Conservation (phyloP, 1,139 yeast species). For the Geotrichum cucujoidarum region DNA sequence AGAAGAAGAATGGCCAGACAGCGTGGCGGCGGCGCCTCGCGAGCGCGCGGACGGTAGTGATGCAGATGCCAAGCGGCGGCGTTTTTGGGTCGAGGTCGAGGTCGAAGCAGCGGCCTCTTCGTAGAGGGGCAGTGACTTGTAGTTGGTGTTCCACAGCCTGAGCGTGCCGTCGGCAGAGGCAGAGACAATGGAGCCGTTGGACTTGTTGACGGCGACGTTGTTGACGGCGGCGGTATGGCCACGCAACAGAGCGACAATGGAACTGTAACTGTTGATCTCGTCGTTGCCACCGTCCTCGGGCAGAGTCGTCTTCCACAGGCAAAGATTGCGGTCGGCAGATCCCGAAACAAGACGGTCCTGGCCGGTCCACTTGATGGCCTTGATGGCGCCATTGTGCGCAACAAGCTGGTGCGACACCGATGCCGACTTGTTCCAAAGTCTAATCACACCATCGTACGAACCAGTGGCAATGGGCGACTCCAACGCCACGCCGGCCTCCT, state of each 20-base stretch:
- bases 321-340: slow-evolving; percentile 82
- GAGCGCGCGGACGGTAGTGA: slow-evolving; percentile 59
- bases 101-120: slow-evolving; percentile 46
- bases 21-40: slow-evolving; percentile 70
- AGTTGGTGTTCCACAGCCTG: slow-evolving; percentile 83
- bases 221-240: slow-evolving; percentile 89
- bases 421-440: slow-evolving; percentile 86
- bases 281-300: slow-evolving; percentile 43
- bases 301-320: slow-evolving; percentile 74
- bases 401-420: slow-evolving; percentile 71
- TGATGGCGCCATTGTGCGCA: slow-evolving; percentile 85
- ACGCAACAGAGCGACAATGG: slow-evolving; percentile 71
- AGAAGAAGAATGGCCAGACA: slow-evolving; percentile 67
- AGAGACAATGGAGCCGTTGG: slow-evolving; percentile 59
- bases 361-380: slow-evolving; percentile 66
- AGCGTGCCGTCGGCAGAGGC: slow-evolving; percentile 80
- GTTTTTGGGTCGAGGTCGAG: slow-evolving; percentile 75
- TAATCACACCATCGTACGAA: slow-evolving; percentile 88
- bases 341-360: slow-evolving; percentile 67
- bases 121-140: slow-evolving; percentile 75
- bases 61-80: slow-evolving; percentile 74
- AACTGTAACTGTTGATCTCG: slow-evolving; percentile 38
- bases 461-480: slow-evolving; percentile 63
- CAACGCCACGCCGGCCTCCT: slow-evolving; percentile 28
- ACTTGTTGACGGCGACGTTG: slow-evolving; percentile 54